These are phyloP conservation scores for Przewalskia tangutica DNA, from an alignment of 257 asterid genomes.

Conservation along the genomic window DNA sequence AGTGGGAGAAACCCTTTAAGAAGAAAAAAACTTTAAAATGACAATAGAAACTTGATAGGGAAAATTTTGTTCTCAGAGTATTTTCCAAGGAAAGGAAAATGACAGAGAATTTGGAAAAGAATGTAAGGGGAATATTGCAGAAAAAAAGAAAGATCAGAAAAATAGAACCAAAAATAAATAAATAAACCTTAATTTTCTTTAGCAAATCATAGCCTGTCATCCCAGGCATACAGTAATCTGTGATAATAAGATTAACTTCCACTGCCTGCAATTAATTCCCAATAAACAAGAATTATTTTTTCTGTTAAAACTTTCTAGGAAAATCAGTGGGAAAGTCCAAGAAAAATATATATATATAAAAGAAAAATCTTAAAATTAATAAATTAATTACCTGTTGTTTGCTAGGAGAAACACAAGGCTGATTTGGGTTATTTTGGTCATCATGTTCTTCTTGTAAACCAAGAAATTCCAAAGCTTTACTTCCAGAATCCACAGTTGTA, in stretches of 20 bases:
- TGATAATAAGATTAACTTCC: constrained; percentile 16
- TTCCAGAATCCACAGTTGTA: constrained; percentile 60
- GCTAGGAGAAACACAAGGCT: constrained; percentile 25
- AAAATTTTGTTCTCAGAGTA: background rate
- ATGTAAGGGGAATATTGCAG: background rate
- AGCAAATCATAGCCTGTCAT: constrained; percentile 31
- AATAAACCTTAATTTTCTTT: constrained; percentile 19
- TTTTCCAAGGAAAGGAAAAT: constrained; percentile 7
- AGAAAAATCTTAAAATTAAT: too few species aligned
- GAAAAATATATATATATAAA: too few species aligned
- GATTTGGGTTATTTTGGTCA: constrained; percentile 15
- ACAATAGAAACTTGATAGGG: background rate
- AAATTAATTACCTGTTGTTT: constrained; percentile 22
- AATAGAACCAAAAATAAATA: background rate
- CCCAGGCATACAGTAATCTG: constrained; percentile 33
- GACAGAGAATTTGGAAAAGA: background rate
- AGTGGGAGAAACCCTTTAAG: background rate
- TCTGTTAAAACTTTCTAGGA: background rate
- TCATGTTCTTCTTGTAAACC: constrained; percentile 33
- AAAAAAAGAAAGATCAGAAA: background rate
- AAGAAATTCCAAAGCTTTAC: constrained; percentile 50
- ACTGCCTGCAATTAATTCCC: constrained; percentile 13
- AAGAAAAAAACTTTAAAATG: background rate
- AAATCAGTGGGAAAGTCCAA: background rate
- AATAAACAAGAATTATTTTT: background rate